Evolutionary conservation across 306 rosid species (phyloP).

Genomic region (Casuarina equisetifolia): DNA sequence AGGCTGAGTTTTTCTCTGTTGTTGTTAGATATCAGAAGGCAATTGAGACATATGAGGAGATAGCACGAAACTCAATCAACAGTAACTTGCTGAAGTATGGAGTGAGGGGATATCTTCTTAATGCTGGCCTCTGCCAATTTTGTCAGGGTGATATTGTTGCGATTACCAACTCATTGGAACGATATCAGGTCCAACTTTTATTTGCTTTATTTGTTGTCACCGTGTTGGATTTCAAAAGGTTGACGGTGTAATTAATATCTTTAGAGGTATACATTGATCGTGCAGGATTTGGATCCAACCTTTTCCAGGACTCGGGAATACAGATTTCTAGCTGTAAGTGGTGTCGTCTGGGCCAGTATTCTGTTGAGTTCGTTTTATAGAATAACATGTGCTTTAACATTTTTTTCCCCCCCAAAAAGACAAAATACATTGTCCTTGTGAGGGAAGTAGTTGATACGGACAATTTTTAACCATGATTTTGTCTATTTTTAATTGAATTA

Average conservation of each 20-base stretch:
- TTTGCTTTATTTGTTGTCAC: slow-evolving; percentile 1
- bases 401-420: background rate
- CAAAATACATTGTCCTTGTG: background rate
- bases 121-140: slow-evolving; percentile 95
- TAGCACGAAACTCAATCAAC: slow-evolving; percentile 83
- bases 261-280: slow-evolving; percentile 26
- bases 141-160: slow-evolving; percentile 82
- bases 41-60: slow-evolving; percentile 78
- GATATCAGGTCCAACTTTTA: slow-evolving; percentile 60
- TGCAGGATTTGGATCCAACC: slow-evolving; percentile 92
- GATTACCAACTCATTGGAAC: slow-evolving; percentile 81
- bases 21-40: slow-evolving; percentile 69
- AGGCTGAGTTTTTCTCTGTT: background rate
- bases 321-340: slow-evolving; percentile 68
- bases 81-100: slow-evolving; percentile 90
- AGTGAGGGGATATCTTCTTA: slow-evolving; percentile 95
- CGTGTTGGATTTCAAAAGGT: background rate
- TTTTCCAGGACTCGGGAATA: slow-evolving; percentile 91
- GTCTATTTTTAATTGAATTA: background rate
- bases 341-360: too few relatives aligned
- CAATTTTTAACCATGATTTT: background rate
- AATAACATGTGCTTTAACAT: background rate
- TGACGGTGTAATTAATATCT: background rate
- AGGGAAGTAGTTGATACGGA: background rate
- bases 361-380: too few relatives aligned